Conservation (phyloP, 768 basidiomycete species). For the Neoboletus subvelutipes region DNA sequence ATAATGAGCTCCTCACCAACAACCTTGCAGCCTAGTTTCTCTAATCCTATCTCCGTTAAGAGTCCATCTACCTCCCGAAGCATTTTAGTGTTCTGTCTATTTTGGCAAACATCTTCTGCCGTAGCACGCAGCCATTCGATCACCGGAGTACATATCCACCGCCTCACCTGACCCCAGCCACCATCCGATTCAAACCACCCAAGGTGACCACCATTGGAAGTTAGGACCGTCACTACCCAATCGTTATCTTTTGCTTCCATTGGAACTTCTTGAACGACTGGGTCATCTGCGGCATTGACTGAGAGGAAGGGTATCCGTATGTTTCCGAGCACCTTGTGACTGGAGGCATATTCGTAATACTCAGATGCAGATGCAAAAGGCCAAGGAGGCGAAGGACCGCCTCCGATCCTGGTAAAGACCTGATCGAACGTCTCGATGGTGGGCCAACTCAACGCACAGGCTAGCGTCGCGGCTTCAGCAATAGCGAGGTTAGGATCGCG, state of each 20-base stretch:
- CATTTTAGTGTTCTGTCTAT: slow-evolving; percentile 30
- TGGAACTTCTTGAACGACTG: slow-evolving; percentile 65
- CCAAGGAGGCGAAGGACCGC: slow-evolving; percentile 61
- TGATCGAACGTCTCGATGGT: slow-evolving; percentile 61
- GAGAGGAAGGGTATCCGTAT: slow-evolving; percentile 74
- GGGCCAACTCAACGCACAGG: slow-evolving; percentile 49
- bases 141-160: slow-evolving; percentile 73
- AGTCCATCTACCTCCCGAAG: slow-evolving; percentile 58
- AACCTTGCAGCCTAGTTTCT: slow-evolving; percentile 57
- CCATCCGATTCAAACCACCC: slow-evolving; percentile 74
- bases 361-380: slow-evolving; percentile 45
- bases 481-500: slow-evolving; percentile 52
- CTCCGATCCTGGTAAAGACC: slow-evolving; percentile 63
- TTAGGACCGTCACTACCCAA: slow-evolving; percentile 59
- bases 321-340: slow-evolving; percentile 55
- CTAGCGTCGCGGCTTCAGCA: slow-evolving; percentile 45
- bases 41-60: slow-evolving; percentile 55
- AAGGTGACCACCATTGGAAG: slow-evolving; percentile 69
- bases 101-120: slow-evolving; percentile 49
- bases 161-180: slow-evolving; percentile 31
- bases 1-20: slow-evolving; percentile 53
- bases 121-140: slow-evolving; percentile 67
- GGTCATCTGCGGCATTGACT: slow-evolving; percentile 76
- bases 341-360: slow-evolving; percentile 56
- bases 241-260: slow-evolving; percentile 52